Evolutionary conservation across 768 basidiomycete species (phyloP), one percentile per base, ranked within the genome.

Genomic region (Lactarius indigo): DNA sequence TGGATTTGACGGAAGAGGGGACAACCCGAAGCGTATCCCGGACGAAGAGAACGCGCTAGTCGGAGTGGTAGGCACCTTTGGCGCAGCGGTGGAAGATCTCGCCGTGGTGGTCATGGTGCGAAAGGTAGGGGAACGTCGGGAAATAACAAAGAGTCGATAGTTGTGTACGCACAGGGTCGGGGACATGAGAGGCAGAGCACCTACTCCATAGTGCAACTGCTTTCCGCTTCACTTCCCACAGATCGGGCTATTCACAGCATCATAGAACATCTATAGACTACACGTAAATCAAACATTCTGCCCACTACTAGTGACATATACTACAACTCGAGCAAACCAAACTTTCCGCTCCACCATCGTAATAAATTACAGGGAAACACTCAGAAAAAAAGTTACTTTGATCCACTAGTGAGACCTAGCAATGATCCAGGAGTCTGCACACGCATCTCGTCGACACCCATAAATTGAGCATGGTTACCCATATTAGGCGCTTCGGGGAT

Each of bases 1-100:
- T 31, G 87, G 87, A 72, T 90, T 90, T 54, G 76, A 75, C 7
- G 89, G 86, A 30, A 88, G 73, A 23, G 85, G 80, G 1, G 89
- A 88, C 54, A 84, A 70, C 2, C 81, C 74, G 74, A 88, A 88
- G 69, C 39, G 52, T 20, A 63, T 52, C 33, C 71, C 62, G 23
- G 59, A 39, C 17, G 68, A 39, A 13, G 50, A 7, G 9, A 64
- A 54, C 18, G 63, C 47, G 30, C 33, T 18, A 59, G 44, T 56
- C 18, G 39, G 28, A 15, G 65, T 3, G 1, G 57, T 42, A 6
- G 57, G 61, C 6, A 39, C 41, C 2, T 37, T 56, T 3, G 56
- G 5, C 13, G 39, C 4, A 3, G 30, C 41, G 17, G 26, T 30
- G 5, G 61, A 63, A 6, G 62, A 56, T 30, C 8, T 17, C 5